Percentiles rank a stretch among this genome's conserved stretches.
Conservation (phyloP, 2,329 filamentous ascomycete genomes). For the Beauveria bassiana region DNA sequence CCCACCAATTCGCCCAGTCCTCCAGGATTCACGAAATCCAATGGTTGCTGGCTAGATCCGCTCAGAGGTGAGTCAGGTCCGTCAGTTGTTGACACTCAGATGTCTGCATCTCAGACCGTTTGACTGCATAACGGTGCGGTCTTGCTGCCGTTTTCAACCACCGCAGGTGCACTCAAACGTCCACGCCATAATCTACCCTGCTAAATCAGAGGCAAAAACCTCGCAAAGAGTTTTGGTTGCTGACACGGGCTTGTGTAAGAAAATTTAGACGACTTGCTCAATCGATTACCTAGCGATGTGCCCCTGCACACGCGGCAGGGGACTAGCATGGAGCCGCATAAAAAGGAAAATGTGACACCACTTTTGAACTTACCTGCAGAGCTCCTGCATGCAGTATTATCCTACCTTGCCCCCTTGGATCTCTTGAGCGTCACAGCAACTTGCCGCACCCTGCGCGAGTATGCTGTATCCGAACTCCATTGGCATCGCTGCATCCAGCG, state of each 20-base stretch:
- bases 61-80: slow-evolving; percentile 1
- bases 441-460: slow-evolving; percentile 51
- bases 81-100: neutral
- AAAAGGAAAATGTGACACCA: slow-evolving; percentile 11
- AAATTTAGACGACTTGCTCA: slow-evolving; percentile 9
- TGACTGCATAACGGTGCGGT: neutral
- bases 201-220: neutral
- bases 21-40: slow-evolving; percentile 6
- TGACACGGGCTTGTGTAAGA: neutral
- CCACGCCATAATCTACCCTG: neutral
- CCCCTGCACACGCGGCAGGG: slow-evolving; percentile 2
- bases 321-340: slow-evolving; percentile 2
- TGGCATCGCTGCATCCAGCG: slow-evolving; percentile 66
- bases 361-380: slow-evolving; percentile 62
- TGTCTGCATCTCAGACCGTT: neutral
- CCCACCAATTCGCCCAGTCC: slow-evolving; percentile 7
- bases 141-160: neutral
- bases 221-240: neutral
- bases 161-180: neutral
- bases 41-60: slow-evolving; percentile 10
- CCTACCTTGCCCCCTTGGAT: slow-evolving; percentile 55
- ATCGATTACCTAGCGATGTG: slow-evolving; percentile 3
- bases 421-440: slow-evolving; percentile 53
- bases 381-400: slow-evolving; percentile 64
- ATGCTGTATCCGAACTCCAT: slow-evolving; percentile 57